Evolutionary conservation across 805 yeast species (phyloP).

Genomic region (Myxozyma udenii): DNA sequence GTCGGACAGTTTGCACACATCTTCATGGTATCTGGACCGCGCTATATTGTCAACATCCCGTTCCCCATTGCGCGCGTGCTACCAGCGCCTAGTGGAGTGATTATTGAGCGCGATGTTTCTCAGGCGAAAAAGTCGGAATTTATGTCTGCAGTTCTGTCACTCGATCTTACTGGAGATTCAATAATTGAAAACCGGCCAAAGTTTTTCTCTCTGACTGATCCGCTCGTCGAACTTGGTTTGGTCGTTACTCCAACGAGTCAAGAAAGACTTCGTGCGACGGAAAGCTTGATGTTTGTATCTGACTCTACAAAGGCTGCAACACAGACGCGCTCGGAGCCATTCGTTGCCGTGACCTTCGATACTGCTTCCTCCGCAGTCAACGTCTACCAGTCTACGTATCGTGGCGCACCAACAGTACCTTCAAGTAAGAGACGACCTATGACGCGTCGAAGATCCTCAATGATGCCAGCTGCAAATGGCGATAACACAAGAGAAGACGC

Average conservation of each 20-base stretch:
- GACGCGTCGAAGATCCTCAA: constrained; percentile 21
- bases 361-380: constrained; percentile 40
- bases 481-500: constrained; percentile 6
- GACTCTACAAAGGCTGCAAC: constrained; percentile 1
- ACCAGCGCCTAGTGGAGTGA: constrained; percentile 64
- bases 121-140: neutral
- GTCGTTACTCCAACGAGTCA: constrained; percentile 42
- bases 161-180: neutral
- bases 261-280: constrained; percentile 49
- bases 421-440: constrained; percentile 16
- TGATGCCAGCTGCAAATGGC: constrained; percentile 19
- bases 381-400: constrained; percentile 56
- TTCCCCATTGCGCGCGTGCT: constrained; percentile 60
- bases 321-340: constrained; percentile 4
- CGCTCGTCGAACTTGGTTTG: constrained; percentile 68
- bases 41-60: constrained; percentile 64
- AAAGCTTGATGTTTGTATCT: constrained; percentile 46
- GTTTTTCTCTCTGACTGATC: constrained; percentile 70
- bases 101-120: constrained; percentile 52
- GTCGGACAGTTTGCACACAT: constrained; percentile 59
- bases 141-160: neutral
- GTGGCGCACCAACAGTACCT: constrained; percentile 27
- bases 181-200: constrained; percentile 28
- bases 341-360: constrained; percentile 45
- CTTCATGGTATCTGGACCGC: constrained; percentile 58